Evolutionary conservation across 495 filamentous ascomycete genomes (phyloP).

Genomic region (Aspergillus nanangensis): DNA sequence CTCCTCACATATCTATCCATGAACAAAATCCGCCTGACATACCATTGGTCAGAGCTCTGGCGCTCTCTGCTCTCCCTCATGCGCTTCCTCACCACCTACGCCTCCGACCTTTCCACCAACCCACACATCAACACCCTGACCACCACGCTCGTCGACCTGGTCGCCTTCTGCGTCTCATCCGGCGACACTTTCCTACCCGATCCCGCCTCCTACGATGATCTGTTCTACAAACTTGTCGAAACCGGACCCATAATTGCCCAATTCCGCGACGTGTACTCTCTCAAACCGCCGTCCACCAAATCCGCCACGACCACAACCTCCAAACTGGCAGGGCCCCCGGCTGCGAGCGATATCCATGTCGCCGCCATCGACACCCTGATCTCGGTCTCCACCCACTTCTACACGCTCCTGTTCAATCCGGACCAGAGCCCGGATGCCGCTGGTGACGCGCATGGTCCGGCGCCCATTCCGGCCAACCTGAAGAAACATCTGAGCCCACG

Average conservation of each 20-base stretch:
- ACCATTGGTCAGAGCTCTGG: slow-evolving; percentile 97
- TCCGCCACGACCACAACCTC: slow-evolving; percentile 11
- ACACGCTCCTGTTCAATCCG: slow-evolving; percentile 68
- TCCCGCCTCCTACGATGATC: slow-evolving; percentile 83
- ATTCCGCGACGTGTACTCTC: slow-evolving; percentile 70
- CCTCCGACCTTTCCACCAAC: slow-evolving; percentile 62
- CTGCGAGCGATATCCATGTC: slow-evolving; percentile 23
- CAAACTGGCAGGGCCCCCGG: slow-evolving; percentile 3
- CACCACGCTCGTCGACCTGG: slow-evolving; percentile 65
- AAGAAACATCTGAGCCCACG: slow-evolving; percentile 69
- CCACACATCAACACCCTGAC: slow-evolving; percentile 52
- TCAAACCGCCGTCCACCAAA: slow-evolving; percentile 14
- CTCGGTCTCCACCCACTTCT: slow-evolving; percentile 81
- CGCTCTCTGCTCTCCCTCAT: slow-evolving; percentile 83
- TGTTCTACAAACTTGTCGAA: slow-evolving; percentile 98
- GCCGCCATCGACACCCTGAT: slow-evolving; percentile 78
- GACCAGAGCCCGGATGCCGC: slow-evolving; percentile 37
- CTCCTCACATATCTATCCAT: slow-evolving; percentile 78
- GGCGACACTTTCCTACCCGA: slow-evolving; percentile 94
- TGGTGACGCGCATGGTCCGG: slow-evolving; percentile 20
- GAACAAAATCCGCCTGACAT: slow-evolving; percentile 69
- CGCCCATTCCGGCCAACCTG: slow-evolving; percentile 28
- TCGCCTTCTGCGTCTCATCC: slow-evolving; percentile 78
- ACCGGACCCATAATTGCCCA: slow-evolving; percentile 77
- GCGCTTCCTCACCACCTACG: slow-evolving; percentile 85